phyloP scores from a whole-genome alignment of 2,329 filamentous ascomycete genomes.

The Trichoderma asperellum region DNA sequence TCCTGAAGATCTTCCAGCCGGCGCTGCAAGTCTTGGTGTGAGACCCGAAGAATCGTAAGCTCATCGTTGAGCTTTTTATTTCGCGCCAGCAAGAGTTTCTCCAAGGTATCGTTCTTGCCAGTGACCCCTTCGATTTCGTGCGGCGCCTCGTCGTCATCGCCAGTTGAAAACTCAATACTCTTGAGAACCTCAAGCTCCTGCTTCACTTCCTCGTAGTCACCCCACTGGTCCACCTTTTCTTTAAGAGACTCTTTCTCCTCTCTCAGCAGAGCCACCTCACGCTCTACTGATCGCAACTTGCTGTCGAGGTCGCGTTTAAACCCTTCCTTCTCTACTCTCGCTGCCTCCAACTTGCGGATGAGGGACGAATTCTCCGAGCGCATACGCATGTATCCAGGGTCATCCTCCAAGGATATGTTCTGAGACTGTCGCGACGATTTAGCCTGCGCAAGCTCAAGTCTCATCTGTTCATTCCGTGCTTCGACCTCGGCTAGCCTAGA shows the following conservation, averaged over 20 bases:
- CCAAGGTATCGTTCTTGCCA: conserved; percentile 74
- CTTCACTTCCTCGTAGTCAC: conserved; percentile 94
- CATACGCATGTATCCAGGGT: conserved; percentile 84
- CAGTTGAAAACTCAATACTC: conserved; percentile 95
- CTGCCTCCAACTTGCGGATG: conserved; percentile 82
- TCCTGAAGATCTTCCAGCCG: conserved; percentile 81
- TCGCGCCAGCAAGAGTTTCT: conserved; percentile 85
- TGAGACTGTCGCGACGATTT: conserved; percentile 69
- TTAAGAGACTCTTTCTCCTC: conserved; percentile 81
- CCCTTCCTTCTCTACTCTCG: conserved; percentile 80
- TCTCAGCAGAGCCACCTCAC: conserved; percentile 73
- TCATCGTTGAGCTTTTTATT: conserved; percentile 98
- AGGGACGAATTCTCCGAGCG: conserved; percentile 92
- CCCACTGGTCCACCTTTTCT: conserved; percentile 82
- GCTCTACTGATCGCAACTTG: conserved; percentile 76
- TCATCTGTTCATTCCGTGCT: conserved; percentile 89
- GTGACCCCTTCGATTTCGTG: conserved; percentile 45
- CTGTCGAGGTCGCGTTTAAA: conserved; percentile 76
- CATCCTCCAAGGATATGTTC: conserved; percentile 74
- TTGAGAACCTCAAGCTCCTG: conserved; percentile 95
- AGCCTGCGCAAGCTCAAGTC: conserved; percentile 86
- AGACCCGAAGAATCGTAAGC: conserved; percentile 87
- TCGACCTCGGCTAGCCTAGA: conserved; percentile 86
- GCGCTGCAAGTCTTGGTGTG: conserved; percentile 86
- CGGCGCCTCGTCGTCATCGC: conserved; percentile 73